Conservation (phyloP, 495 filamentous ascomycete species). For the Hypoxylon fuscum region DNA sequence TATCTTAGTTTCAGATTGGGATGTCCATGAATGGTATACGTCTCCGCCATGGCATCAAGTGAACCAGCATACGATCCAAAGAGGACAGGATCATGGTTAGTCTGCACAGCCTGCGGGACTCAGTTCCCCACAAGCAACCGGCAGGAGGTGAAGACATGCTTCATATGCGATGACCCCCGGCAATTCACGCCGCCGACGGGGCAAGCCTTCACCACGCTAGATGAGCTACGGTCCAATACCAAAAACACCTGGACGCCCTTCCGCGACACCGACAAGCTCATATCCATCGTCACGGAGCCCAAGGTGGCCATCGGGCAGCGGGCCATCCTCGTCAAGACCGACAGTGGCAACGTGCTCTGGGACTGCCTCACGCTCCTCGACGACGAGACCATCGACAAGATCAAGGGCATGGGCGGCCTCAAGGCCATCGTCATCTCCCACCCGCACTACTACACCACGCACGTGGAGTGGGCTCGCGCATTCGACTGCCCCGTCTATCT, state of each 20-base stretch:
- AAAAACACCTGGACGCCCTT: constrained; percentile 54
- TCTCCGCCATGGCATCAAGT: no score
- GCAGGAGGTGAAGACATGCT: constrained; percentile 62
- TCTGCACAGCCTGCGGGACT: constrained; percentile 76
- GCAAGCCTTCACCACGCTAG: constrained; percentile 67
- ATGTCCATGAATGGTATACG: no score
- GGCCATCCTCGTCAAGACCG: constrained; percentile 68
- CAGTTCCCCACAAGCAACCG: constrained; percentile 66
- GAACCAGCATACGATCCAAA: constrained; percentile 28
- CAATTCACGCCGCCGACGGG: constrained; percentile 73
- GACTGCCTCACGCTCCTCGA: constrained; percentile 75
- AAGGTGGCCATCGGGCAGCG: constrained; percentile 78
- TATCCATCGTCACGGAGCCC: constrained; percentile 66
- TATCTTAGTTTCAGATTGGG: no score
- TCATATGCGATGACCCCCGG: constrained; percentile 79
- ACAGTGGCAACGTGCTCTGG: constrained; percentile 75
- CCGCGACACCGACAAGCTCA: constrained; percentile 48
- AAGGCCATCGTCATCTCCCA: constrained; percentile 81
- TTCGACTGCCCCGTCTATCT: constrained; percentile 74
- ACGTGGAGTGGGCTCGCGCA: constrained; percentile 69
- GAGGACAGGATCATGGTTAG: constrained; percentile 56
- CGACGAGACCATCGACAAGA: constrained; percentile 59
- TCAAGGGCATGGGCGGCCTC: constrained; percentile 65
- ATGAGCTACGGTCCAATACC: constrained; percentile 45
- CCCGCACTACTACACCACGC: constrained; percentile 80